Evolutionary conservation across 371 early-diverging fungal species (phyloP).

Genomic region (Blakeslea trispora): DNA sequence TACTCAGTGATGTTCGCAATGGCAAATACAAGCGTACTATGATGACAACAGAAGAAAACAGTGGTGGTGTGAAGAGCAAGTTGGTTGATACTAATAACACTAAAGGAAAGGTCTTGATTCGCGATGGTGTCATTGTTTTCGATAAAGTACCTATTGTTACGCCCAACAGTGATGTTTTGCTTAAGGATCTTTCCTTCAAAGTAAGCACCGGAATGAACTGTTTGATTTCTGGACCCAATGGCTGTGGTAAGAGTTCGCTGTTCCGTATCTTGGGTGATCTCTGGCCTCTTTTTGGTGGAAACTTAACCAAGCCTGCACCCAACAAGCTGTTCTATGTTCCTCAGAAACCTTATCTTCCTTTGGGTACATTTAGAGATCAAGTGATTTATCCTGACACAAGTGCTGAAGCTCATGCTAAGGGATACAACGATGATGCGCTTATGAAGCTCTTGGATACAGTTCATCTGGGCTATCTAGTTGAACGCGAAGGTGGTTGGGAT

Average conservation of each 20-base stretch:
- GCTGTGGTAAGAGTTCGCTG: slow-evolving; percentile 87
- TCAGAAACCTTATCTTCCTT: slow-evolving; percentile 90
- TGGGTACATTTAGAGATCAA: slow-evolving; percentile 93
- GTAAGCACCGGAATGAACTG: slow-evolving; percentile 84
- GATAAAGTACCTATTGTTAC: slow-evolving; percentile 89
- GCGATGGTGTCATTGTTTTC: slow-evolving; percentile 79
- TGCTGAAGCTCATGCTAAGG: slow-evolving; percentile 53
- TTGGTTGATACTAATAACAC: slow-evolving; percentile 51
- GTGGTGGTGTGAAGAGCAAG: slow-evolving; percentile 25
- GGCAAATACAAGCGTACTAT: slow-evolving; percentile 70
- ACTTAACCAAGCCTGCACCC: slow-evolving; percentile 77
- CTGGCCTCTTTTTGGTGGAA: slow-evolving; percentile 87
- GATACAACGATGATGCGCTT: slow-evolving; percentile 63
- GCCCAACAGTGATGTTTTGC: slow-evolving; percentile 89
- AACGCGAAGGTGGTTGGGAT: slow-evolving; percentile 86
- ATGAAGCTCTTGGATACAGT: slow-evolving; percentile 70
- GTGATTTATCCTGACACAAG: slow-evolving; percentile 79
- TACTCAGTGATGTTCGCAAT: slow-evolving; percentile 67
- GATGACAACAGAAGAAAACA: slow-evolving; percentile 49
- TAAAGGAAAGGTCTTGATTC: slow-evolving; percentile 64
- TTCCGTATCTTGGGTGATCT: slow-evolving; percentile 94
- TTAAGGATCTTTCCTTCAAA: slow-evolving; percentile 78
- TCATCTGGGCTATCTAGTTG: slow-evolving; percentile 71
- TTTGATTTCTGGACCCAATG: slow-evolving; percentile 92
- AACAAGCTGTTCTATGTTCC: slow-evolving; percentile 91